phyloP scores from a whole-genome alignment of 2,329 filamentous ascomycete species.

The Grosmannia serpens region DNA sequence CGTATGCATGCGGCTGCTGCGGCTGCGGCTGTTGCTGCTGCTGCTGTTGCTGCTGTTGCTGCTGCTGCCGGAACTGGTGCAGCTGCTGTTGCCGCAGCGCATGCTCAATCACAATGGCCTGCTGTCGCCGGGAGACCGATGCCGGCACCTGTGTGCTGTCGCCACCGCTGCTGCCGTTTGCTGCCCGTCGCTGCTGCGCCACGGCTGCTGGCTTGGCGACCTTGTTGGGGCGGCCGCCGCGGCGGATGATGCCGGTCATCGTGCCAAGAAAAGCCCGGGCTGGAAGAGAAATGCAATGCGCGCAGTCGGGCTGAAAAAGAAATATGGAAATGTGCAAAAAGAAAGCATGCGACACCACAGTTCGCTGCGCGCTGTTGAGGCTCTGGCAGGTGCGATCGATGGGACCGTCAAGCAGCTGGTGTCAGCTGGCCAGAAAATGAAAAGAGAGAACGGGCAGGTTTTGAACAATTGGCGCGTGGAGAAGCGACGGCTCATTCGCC shows the following conservation, averaged over 20 bases:
- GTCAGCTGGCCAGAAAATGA: constrained; percentile 9
- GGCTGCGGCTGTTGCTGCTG: not conserved
- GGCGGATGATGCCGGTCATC: constrained; percentile 26
- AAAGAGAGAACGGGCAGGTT: not conserved
- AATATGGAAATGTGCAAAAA: not conserved
- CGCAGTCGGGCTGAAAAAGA: not conserved
- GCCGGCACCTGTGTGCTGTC: not conserved
- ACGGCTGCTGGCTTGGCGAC: constrained; percentile 28
- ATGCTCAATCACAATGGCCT: constrained; percentile 6
- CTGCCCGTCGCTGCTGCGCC: constrained; percentile 14
- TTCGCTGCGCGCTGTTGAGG: not conserved
- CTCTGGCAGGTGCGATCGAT: not conserved
- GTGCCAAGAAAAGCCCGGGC: not conserved
- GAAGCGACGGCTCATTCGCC: constrained; percentile 5
- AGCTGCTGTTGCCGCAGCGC: constrained; percentile 10
- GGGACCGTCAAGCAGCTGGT: constrained; percentile 10
- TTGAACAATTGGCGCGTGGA: not conserved
- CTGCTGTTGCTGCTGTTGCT: constrained; percentile 2
- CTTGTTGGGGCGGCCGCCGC: constrained; percentile 29
- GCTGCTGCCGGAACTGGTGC: constrained; percentile 9
- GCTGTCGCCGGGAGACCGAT: not conserved
- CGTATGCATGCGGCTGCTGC: not conserved
- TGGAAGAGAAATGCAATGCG: not conserved
- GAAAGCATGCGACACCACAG: not conserved
- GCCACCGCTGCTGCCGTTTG: constrained; percentile 6